Conservation (phyloP, 2,329 filamentous ascomycete species). For the Shiraia sp. region DNA sequence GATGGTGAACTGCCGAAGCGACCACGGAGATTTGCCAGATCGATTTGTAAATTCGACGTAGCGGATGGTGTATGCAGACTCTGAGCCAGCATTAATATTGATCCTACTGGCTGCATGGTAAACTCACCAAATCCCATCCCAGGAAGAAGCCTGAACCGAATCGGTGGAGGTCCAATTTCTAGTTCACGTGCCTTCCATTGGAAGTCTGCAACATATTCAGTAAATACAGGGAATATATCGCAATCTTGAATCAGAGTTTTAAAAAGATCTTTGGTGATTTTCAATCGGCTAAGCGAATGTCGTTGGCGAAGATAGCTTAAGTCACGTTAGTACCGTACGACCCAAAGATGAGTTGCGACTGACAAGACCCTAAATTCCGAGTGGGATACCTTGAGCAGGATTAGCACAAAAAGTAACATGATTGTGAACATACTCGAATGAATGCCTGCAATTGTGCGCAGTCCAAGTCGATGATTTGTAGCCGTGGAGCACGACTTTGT, state of each 20-base stretch:
- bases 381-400: no score
- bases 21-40: slow-evolving; percentile 7
- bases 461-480: no score
- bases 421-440: no score
- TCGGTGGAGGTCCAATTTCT: slow-evolving; percentile 23
- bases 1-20: slow-evolving; percentile 11
- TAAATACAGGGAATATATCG: slow-evolving; percentile 23
- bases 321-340: no score
- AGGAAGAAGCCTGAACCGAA: slow-evolving; percentile 15
- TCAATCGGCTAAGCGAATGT: slow-evolving; percentile 19
- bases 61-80: slow-evolving; percentile 11
- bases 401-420: no score
- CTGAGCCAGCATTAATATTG: slow-evolving; percentile 1
- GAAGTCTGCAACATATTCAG: slow-evolving; percentile 22
- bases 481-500: no score
- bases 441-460: no score
- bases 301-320: slow-evolving; percentile 20
- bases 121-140: slow-evolving; percentile 17
- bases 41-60: slow-evolving; percentile 16
- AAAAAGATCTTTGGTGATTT: slow-evolving; percentile 21
- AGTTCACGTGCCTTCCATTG: slow-evolving; percentile 11
- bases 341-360: no score
- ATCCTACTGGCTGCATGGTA: neutral
- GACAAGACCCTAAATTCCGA: no score
- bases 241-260: slow-evolving; percentile 12